Percentiles rank a stretch among this genome's conserved stretches.
phyloP scores from a whole-genome alignment of 306 rosid species.

The Parietaria judaica region DNA sequence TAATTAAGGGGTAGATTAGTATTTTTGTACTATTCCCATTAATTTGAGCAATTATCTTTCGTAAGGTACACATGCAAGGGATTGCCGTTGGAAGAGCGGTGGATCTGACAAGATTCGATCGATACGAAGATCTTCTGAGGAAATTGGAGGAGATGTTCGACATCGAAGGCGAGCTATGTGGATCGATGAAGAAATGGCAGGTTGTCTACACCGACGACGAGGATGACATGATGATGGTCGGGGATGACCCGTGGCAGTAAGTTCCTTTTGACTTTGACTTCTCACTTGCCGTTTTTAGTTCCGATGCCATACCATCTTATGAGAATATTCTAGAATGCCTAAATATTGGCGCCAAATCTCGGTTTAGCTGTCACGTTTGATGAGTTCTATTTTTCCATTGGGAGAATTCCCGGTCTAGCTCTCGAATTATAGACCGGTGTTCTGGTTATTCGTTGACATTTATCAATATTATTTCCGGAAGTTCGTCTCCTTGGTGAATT shows the following conservation, averaged over 20 bases:
- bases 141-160: constrained; percentile 93
- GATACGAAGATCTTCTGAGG: constrained; percentile 63
- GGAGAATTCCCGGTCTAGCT: too few species aligned
- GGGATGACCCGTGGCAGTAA: constrained; percentile 98
- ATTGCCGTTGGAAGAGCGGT: constrained; percentile 99
- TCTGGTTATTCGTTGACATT: too few species aligned
- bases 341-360: too few species aligned
- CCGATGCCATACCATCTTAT: neutral
- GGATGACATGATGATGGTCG: constrained; percentile 98
- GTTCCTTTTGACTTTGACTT: constrained; percentile 23
- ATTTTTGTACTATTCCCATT: too few species aligned
- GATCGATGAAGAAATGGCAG: constrained; percentile 69
- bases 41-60: neutral
- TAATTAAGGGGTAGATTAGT: too few species aligned
- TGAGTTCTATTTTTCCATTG: too few species aligned
- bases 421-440: too few species aligned
- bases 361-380: too few species aligned
- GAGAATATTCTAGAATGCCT: neutral
- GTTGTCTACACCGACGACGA: constrained; percentile 93
- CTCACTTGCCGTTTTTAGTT: neutral
- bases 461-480: too few species aligned
- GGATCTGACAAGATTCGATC: constrained; percentile 71
- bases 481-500: too few species aligned
- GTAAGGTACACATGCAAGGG: constrained; percentile 98
- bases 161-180: constrained; percentile 75